Evolutionary conservation across 257 asterid species (phyloP), one percentile per base, ranked within the genome.

Genomic region (Solanum arcanum): DNA sequence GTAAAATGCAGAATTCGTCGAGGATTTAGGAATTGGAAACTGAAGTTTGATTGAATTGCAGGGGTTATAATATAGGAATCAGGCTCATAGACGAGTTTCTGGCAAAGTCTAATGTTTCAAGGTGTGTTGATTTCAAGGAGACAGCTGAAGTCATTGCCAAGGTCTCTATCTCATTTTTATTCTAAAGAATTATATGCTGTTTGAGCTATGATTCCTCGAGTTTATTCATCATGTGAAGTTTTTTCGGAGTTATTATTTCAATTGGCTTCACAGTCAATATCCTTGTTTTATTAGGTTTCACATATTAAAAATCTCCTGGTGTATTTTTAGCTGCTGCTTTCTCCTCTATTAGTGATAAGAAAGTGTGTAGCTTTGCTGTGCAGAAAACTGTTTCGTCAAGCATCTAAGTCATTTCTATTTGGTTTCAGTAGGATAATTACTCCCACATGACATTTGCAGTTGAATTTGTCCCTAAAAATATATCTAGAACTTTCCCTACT

Each of bases 111-210:
- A 94, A 93, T 90, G 98, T 95, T 44, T 90, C 98, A 33, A 94
- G 98, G 86, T 97, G 98, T 86, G 98, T 94, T 76, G 98, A 94
- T 91, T 96, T 96, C 90, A 95, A 90, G 88, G 99, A 97, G 90
- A 94, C 98, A 3, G 98, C 99, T 90, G 99, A 97, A 86, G 97
- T 93, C 89, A 95, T 95, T 89, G 99, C 98, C 59, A 97, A 97
- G 99, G 99, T 95, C 20, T 86, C 60, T 72, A 25, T 78, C 64
- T 46, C 64, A 73, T 37, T 80, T 20, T 29, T 31, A 49, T 81
- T 81, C 20, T 81, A 81, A 81, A 18, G 12, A 49, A 10, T 31
- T 29, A 9, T 7, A 83, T 78, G 41, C 66, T 15, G 66, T 78
- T 78, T 78, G 64, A 78, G 84, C 41, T n/a, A 42, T 76, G 60